These are phyloP conservation scores for Pseudocercospora macadamiae DNA, from an alignment of 2,329 filamentous ascomycete species.

Conservation along the genomic window DNA sequence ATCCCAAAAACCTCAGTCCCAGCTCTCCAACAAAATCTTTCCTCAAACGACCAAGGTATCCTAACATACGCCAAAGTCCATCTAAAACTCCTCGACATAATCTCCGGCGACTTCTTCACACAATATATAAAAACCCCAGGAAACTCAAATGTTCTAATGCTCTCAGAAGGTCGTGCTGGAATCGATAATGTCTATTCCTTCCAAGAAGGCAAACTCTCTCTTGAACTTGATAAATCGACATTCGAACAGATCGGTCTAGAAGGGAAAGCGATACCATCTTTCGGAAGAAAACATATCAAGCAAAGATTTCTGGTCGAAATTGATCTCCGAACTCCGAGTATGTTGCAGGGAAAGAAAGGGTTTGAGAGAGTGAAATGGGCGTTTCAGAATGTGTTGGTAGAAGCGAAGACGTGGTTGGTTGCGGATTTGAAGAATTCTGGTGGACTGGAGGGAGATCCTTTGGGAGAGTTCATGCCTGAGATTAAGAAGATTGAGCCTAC, in stretches of 20 bases:
- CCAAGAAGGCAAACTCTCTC: slow-evolving; percentile 69
- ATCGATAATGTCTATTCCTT: slow-evolving; percentile 72
- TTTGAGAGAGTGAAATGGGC: slow-evolving; percentile 80
- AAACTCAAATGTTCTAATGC: slow-evolving; percentile 68
- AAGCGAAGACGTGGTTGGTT: slow-evolving; percentile 76
- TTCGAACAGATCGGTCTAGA: slow-evolving; percentile 83
- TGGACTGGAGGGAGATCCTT: slow-evolving; percentile 15
- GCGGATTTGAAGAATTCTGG: slow-evolving; percentile 55
- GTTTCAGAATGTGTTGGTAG: slow-evolving; percentile 73
- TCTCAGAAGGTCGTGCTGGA: slow-evolving; percentile 74
- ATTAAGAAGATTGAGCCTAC: slow-evolving; percentile 33
- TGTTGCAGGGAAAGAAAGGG: slow-evolving; percentile 80
- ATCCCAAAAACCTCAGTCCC: slow-evolving; percentile 53
- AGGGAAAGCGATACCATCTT: slow-evolving; percentile 65
- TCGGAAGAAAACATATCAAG: slow-evolving; percentile 65
- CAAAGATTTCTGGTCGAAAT: slow-evolving; percentile 76
- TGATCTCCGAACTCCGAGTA: slow-evolving; percentile 72
- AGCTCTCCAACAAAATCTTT: slow-evolving; percentile 18
- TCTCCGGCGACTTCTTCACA: slow-evolving; percentile 78
- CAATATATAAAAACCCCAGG: slow-evolving; percentile 69
- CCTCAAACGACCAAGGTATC: slow-evolving; percentile 24
- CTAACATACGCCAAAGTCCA: slow-evolving; percentile 67
- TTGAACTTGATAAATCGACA: slow-evolving; percentile 78
- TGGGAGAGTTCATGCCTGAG: slow-evolving; percentile 39
- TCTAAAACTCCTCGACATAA: slow-evolving; percentile 71